These are phyloP conservation scores for Hemisphaericaspora xylofermentans DNA, from an alignment of 1,139 yeast genomes.

Conservation along the genomic window DNA sequence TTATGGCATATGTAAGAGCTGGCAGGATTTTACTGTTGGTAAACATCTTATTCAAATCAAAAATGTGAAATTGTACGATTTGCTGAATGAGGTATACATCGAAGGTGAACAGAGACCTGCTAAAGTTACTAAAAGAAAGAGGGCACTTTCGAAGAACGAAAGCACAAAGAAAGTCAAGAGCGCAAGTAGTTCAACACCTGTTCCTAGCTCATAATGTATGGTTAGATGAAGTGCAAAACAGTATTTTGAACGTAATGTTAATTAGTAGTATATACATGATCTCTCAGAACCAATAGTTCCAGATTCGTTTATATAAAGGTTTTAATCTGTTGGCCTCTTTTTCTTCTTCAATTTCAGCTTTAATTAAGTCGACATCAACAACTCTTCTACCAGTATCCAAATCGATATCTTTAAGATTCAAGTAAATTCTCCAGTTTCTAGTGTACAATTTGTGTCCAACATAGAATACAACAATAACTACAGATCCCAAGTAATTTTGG, in stretches of 20 bases:
- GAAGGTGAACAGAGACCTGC: constrained; percentile 77
- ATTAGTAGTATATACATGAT: constrained; percentile 1
- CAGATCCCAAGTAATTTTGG: constrained; percentile 37
- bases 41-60: constrained; percentile 65
- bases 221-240: too few species aligned
- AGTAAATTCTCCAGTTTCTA: constrained; percentile 33
- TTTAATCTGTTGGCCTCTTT: constrained; percentile 9
- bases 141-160: constrained; percentile 1
- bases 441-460: constrained; percentile 33
- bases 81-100: constrained; percentile 80
- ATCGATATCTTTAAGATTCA: constrained; percentile 30
- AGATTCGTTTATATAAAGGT: constrained; percentile 28
- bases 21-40: constrained; percentile 63
- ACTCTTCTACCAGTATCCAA: constrained; percentile 35
- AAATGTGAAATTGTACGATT: constrained; percentile 75
- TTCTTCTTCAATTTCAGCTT: constrained; percentile 14
- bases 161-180: background rate
- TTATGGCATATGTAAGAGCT: constrained; percentile 71
- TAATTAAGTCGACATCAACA: constrained; percentile 20
- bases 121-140: constrained; percentile 41
- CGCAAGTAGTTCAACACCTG: background rate
- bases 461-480: constrained; percentile 34
- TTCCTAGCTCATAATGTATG: too few species aligned
- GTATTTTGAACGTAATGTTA: too few species aligned
- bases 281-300: constrained; percentile 36